Conservation (phyloP, 2,329 filamentous ascomycete species). For the Emericellopsis atlantica region DNA sequence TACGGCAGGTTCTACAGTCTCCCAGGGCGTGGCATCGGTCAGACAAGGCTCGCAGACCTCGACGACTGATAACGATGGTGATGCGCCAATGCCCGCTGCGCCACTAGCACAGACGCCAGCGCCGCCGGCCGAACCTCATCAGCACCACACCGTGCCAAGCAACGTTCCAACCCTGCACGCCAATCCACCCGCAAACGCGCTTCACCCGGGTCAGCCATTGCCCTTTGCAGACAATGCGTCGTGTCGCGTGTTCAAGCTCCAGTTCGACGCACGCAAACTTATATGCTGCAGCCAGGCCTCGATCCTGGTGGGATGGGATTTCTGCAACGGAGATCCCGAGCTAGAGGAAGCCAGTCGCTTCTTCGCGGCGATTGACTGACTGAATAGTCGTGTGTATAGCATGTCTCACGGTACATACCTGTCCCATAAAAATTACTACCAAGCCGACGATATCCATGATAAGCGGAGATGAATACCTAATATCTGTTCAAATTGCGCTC, state of each 20-base stretch:
- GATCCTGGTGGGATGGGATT: slow-evolving; percentile 95
- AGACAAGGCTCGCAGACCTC: not conserved
- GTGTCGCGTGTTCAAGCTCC: slow-evolving; percentile 80
- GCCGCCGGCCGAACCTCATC: too few relatives aligned
- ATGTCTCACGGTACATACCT: too few relatives aligned
- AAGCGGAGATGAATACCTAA: too few relatives aligned
- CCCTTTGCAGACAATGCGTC: slow-evolving; percentile 27
- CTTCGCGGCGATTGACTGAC: slow-evolving; percentile 35
- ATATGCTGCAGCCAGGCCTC: slow-evolving; percentile 89
- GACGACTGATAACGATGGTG: not conserved
- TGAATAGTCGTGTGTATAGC: too few relatives aligned
- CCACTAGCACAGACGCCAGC: not conserved
- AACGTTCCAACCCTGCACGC: not conserved
- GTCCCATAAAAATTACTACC: too few relatives aligned
- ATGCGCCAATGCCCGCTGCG: not conserved
- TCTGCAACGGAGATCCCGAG: slow-evolving; percentile 75
- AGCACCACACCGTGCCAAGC: too few relatives aligned
- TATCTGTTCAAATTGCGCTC: too few relatives aligned
- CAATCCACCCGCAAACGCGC: not conserved
- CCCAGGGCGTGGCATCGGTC: not conserved
- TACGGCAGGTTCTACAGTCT: slow-evolving; percentile 1
- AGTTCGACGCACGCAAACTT: slow-evolving; percentile 87
- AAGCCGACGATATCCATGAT: too few relatives aligned
- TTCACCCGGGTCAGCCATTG: not conserved
- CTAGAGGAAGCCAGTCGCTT: slow-evolving; percentile 68